Conservation (phyloP, 1,284 basidiomycete genomes). For the Cryptococcus hybrid region DNA sequence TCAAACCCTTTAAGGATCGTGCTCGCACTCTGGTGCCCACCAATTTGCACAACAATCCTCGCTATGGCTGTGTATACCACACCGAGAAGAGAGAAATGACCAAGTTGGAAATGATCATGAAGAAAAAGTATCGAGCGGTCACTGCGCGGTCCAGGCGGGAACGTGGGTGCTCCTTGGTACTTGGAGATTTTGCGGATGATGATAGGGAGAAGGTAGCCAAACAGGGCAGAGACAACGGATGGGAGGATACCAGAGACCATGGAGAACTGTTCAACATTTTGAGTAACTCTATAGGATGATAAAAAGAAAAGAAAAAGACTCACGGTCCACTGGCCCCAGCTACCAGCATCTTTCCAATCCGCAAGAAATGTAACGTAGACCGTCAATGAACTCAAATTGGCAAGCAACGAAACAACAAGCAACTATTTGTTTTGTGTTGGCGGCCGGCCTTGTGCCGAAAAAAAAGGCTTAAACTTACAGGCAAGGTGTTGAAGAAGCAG, state of each 20-base stretch:
- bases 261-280: conserved; percentile 56
- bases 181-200: conserved; percentile 76
- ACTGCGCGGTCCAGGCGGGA: conserved; percentile 83
- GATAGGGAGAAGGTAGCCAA: conserved; percentile 77
- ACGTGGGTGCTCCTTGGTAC: no score
- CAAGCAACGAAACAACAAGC: conserved; percentile 42
- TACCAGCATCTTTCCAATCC: conserved; percentile 63
- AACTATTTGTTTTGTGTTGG: conserved; percentile 13
- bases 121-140: conserved; percentile 84
- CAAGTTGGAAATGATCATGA: conserved; percentile 73
- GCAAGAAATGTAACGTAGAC: conserved; percentile 70
- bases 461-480: conserved; percentile 40
- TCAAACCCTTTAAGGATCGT: conserved; percentile 67
- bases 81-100: conserved; percentile 85
- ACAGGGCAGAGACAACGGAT: conserved; percentile 72
- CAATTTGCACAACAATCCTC: conserved; percentile 66
- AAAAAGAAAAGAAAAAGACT: conserved; percentile 3
- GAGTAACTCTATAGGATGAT: background rate
- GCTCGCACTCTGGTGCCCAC: conserved; percentile 62
- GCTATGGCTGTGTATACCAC: conserved; percentile 75
- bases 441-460: no score
- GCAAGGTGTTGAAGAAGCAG: conserved; percentile 90
- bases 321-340: conserved; percentile 49
- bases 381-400: conserved; percentile 49
- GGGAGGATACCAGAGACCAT: conserved; percentile 84